Evolutionary conservation across 2,329 filamentous ascomycete genomes (phyloP).

Genomic region (Plectosphaerella plurivora): DNA sequence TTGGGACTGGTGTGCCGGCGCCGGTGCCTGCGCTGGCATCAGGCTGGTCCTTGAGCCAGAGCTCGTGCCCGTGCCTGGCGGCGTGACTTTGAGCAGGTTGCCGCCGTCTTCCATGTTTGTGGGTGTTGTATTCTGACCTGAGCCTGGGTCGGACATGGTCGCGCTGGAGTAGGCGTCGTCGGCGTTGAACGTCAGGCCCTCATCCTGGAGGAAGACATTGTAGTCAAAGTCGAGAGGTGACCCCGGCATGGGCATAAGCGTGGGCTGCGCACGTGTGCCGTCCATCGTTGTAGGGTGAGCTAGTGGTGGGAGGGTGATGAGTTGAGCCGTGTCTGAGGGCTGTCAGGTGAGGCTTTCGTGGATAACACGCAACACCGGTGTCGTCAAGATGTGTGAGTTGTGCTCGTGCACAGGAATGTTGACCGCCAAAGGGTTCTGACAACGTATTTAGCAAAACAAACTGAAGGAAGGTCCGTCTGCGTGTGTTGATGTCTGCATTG

Average conservation of each 20-base stretch:
- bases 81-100: neutral
- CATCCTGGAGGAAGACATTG: slow-evolving; percentile 28
- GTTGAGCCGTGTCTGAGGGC: neutral
- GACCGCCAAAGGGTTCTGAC: too few species aligned
- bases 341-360: too few species aligned
- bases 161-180: slow-evolving; percentile 17
- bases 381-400: too few species aligned
- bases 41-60: neutral
- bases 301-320: neutral
- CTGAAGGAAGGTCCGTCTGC: neutral
- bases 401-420: too few species aligned
- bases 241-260: slow-evolving; percentile 21
- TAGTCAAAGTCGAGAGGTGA: slow-evolving; percentile 32
- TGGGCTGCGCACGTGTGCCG: neutral
- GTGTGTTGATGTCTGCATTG: neutral
- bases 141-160: slow-evolving; percentile 20
- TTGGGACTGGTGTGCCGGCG: neutral
- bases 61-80: neutral
- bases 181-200: slow-evolving; percentile 17
- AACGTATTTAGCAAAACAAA: too few species aligned
- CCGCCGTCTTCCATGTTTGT: neutral
- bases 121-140: neutral
- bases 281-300: neutral
- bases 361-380: too few species aligned
- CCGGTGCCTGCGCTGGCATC: neutral